These are phyloP conservation scores for Adansonia grandidieri DNA, from an alignment of 441 rosid species.

Conservation along the genomic window DNA sequence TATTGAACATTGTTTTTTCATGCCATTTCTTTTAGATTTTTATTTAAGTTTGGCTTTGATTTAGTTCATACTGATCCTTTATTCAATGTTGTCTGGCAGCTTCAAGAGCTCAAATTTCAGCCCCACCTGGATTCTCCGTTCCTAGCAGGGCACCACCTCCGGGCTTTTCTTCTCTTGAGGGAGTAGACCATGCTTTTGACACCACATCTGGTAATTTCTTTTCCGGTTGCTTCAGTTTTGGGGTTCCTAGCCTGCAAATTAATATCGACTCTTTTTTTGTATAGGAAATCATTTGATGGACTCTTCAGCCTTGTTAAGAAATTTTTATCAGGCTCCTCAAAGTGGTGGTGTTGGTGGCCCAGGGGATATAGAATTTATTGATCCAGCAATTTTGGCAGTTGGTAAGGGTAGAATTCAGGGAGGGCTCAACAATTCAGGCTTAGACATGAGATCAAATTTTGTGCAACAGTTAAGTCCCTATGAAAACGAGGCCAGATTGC, in stretches of 20 bases:
- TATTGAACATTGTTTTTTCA: background rate
- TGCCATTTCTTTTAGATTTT: background rate
- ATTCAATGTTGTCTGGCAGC: conserved; percentile 37
- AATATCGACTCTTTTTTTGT: conserved; percentile 9
- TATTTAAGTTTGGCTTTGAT: background rate
- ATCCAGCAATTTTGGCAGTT: conserved; percentile 97
- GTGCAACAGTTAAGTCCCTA: conserved; percentile 54
- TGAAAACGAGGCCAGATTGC: conserved; percentile 73
- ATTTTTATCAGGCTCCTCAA: conserved; percentile 52
- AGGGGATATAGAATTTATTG: conserved; percentile 79
- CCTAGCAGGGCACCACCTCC: conserved; percentile 96
- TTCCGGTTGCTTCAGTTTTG: background rate
- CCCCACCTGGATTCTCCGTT: conserved; percentile 91
- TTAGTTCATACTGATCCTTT: conserved; percentile 1
- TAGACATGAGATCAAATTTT: conserved; percentile 64
- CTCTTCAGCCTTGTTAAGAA: conserved; percentile 56
- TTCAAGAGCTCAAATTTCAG: conserved; percentile 79
- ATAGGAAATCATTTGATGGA: conserved; percentile 64
- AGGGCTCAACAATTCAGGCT: conserved; percentile 56
- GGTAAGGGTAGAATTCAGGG: conserved; percentile 81
- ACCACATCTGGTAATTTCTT: conserved; percentile 48
- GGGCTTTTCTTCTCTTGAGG: conserved; percentile 82
- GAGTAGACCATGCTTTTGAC: conserved; percentile 64
- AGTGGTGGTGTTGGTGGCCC: conserved; percentile 47
- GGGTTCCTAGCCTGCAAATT: background rate